Evolutionary conservation across 139 green algal species (phyloP).

Genomic region (Micromonas pusilla): DNA sequence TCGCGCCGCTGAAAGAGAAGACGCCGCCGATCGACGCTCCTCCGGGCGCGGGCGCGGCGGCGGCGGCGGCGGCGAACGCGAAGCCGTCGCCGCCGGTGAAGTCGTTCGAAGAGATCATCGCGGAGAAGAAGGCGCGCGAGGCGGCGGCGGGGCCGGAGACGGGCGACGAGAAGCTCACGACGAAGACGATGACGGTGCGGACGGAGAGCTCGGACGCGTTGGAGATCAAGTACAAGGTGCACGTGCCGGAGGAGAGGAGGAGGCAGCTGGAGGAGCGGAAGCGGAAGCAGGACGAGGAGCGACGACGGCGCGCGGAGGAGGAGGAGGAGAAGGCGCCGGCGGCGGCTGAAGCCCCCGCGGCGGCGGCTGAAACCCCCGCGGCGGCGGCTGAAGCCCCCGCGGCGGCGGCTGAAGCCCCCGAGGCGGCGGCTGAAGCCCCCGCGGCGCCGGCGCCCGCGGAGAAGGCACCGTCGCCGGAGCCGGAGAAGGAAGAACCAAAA

Average conservation of each 20-base stretch:
- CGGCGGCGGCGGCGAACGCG: too few species aligned
- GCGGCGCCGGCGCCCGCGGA: neutral
- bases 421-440: too few species aligned
- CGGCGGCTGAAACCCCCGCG: too few species aligned
- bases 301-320: neutral
- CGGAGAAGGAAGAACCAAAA: too few species aligned
- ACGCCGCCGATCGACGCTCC: too few species aligned
- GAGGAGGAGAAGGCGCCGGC: neutral
- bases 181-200: neutral
- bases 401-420: too few species aligned
- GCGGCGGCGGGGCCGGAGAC: neutral
- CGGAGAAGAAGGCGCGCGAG: neutral
- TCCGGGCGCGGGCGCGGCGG: too few species aligned
- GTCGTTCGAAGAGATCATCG: neutral
- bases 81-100: too few species aligned
- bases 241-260: neutral
- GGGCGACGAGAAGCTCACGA: neutral
- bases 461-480: neutral
- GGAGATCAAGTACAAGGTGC: neutral
- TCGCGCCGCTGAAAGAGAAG: too few species aligned
- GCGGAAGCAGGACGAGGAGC: neutral
- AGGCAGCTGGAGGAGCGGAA: neutral
- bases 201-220: neutral
- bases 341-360: too few species aligned
- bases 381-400: too few species aligned